phyloP scores from a whole-genome alignment of 176 grass and related monocot genomes.

The Bothriochloa decipiens region DNA sequence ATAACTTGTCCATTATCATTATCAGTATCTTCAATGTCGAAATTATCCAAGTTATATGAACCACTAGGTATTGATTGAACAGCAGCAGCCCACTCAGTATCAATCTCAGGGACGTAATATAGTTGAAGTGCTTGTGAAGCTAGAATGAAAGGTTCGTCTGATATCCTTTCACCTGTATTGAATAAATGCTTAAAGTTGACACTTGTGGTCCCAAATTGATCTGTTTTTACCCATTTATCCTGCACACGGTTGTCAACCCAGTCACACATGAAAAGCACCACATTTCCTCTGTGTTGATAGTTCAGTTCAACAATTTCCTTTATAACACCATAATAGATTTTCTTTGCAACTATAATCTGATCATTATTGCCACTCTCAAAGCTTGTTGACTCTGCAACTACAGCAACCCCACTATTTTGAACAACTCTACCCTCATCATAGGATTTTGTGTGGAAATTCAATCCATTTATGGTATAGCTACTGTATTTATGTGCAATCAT shows the following conservation, averaged over 20 bases:
- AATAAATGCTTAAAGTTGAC: background rate
- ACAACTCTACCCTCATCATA: background rate
- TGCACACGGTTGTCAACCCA: background rate
- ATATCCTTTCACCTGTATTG: background rate
- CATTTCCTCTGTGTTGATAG: background rate
- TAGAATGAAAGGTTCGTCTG: too few species aligned
- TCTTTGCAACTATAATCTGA: background rate
- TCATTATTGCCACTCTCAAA: background rate
- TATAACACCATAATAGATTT: background rate
- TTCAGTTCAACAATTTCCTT: background rate
- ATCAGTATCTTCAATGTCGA: too few species aligned
- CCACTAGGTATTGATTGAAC: too few species aligned
- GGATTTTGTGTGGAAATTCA: background rate
- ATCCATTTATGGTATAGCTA: background rate
- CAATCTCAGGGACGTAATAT: too few species aligned
- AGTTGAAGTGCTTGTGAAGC: too few species aligned
- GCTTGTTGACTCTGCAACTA: background rate
- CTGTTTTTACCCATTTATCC: background rate
- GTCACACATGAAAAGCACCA: conserved; percentile 3
- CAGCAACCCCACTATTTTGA: background rate
- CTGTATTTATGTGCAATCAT: background rate
- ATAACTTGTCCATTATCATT: too few species aligned
- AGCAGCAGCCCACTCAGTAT: too few species aligned
- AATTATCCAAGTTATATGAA: too few species aligned
- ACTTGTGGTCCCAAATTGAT: background rate